phyloP scores from a whole-genome alignment of 2,329 filamentous ascomycete species.

The Trichoderma sp. region DNA sequence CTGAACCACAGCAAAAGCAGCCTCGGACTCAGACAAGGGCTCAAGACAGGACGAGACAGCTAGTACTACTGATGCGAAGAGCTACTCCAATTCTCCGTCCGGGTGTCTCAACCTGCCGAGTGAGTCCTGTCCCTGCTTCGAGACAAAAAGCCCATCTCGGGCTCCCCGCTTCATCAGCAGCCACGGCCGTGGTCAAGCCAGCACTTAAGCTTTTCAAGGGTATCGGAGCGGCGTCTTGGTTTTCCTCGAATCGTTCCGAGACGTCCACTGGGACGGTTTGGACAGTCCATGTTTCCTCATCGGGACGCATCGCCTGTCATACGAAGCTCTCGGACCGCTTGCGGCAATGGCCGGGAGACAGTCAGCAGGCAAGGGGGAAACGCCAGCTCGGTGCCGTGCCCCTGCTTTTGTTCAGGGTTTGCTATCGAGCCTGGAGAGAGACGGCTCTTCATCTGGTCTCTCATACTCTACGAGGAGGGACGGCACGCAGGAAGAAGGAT shows the following conservation, averaged over 20 bases:
- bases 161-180: not conserved
- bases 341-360: slow-evolving; percentile 5
- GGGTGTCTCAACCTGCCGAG: too few species aligned
- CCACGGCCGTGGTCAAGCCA: not conserved
- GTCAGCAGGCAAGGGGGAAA: not conserved
- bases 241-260: not conserved
- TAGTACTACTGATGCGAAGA: too few species aligned
- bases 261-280: not conserved
- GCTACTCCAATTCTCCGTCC: too few species aligned
- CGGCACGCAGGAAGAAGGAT: too few species aligned
- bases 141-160: not conserved
- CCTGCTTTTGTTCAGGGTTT: not conserved
- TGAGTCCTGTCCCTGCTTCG: too few species aligned
- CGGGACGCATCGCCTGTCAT: not conserved
- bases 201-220: slow-evolving; percentile 17
- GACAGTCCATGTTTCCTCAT: slow-evolving; percentile 1
- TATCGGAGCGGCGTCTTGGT: slow-evolving; percentile 16
- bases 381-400: not conserved
- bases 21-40: not conserved
- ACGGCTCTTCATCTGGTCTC: too few species aligned
- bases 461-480: too few species aligned
- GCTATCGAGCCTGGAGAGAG: not conserved
- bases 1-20: not conserved
- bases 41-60: not conserved
- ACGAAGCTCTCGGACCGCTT: not conserved